These are phyloP conservation scores for Apiotrichum laibachii DNA, from an alignment of 1,284 basidiomycete genomes.

Conservation along the genomic window DNA sequence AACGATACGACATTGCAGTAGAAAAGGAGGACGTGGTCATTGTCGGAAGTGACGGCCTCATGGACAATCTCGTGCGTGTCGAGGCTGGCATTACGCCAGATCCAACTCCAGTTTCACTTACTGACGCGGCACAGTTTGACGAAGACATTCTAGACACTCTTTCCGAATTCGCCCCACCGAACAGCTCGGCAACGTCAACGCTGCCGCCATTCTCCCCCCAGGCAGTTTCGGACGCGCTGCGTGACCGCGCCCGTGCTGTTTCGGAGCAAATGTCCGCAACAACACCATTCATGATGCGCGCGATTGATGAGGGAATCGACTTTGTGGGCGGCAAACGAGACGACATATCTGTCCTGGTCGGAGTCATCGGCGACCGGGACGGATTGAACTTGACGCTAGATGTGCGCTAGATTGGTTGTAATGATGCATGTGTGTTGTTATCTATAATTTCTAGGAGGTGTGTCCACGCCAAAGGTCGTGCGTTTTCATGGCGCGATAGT, in stretches of 20 bases:
- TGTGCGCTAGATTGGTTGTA: constrained; percentile 13
- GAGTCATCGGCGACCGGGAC: constrained; percentile 44
- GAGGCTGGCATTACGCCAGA: not conserved
- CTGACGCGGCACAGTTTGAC: constrained; percentile 62
- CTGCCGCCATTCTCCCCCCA: constrained; percentile 54
- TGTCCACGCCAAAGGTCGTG: not conserved
- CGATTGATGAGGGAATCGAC: constrained; percentile 57
- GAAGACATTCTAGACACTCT: constrained; percentile 91
- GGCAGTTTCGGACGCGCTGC: constrained; percentile 56
- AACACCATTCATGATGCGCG: constrained; percentile 57
- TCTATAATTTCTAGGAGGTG: not conserved
- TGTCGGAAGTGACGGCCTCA: constrained; percentile 82
- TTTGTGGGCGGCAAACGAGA: constrained; percentile 53
- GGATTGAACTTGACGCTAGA: constrained; percentile 17
- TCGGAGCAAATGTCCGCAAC: constrained; percentile 55
- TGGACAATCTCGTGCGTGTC: constrained; percentile 69
- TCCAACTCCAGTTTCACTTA: not conserved
- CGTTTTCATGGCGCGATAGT: too few relatives aligned
- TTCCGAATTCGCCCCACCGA: constrained; percentile 59
- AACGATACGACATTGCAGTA: constrained; percentile 70
- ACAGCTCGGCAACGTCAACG: constrained; percentile 14
- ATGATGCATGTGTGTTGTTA: constrained; percentile 23
- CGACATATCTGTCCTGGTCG: constrained; percentile 50
- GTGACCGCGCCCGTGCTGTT: constrained; percentile 54
- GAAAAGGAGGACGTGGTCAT: constrained; percentile 84